A percentile compares a stretch with the other conserved stretches of the same genome.
These are phyloP conservation scores for Poa annua DNA, from an alignment of 176 grass and related monocot species.

Conservation along the genomic window DNA sequence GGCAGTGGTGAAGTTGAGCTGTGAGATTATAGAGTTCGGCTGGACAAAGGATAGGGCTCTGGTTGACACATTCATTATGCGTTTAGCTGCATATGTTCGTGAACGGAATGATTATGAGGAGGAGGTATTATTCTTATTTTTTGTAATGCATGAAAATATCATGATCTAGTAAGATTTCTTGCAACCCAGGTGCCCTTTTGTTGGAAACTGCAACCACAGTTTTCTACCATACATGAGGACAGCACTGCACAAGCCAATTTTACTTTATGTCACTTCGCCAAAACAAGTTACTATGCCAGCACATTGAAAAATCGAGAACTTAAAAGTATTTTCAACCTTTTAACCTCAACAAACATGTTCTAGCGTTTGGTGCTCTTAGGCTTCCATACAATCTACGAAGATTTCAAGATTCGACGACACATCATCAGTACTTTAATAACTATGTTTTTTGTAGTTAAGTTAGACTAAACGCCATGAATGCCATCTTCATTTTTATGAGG, in stretches of 20 bases:
- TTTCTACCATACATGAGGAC: constrained; percentile 25
- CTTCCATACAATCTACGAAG: not conserved
- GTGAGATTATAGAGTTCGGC: constrained; percentile 99
- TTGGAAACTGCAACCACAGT: constrained; percentile 1
- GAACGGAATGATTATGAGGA: constrained; percentile 97
- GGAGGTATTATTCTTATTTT: constrained; percentile 59
- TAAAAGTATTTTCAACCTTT: not conserved
- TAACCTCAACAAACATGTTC: constrained; percentile 18
- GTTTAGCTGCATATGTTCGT: constrained; percentile 92
- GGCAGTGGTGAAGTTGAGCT: constrained; percentile 88
- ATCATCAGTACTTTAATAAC: constrained; percentile 11
- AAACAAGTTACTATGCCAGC: constrained; percentile 12
- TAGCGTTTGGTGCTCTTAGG: constrained; percentile 26
- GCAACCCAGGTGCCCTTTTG: constrained; percentile 17
- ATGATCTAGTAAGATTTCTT: constrained; percentile 31
- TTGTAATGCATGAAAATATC: constrained; percentile 20
- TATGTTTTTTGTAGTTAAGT: not conserved
- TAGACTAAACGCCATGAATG: not conserved
- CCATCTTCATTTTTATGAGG: constrained; percentile 8
- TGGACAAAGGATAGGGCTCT: constrained; percentile 98
- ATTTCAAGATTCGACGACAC: not conserved
- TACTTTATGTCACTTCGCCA: constrained; percentile 9
- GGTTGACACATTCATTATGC: constrained; percentile 98
- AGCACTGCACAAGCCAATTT: constrained; percentile 25
- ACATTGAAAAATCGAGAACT: not conserved